These are phyloP conservation scores for Sphaerulina musiva DNA, from an alignment of 2,329 filamentous ascomycete genomes.

Conservation along the genomic window DNA sequence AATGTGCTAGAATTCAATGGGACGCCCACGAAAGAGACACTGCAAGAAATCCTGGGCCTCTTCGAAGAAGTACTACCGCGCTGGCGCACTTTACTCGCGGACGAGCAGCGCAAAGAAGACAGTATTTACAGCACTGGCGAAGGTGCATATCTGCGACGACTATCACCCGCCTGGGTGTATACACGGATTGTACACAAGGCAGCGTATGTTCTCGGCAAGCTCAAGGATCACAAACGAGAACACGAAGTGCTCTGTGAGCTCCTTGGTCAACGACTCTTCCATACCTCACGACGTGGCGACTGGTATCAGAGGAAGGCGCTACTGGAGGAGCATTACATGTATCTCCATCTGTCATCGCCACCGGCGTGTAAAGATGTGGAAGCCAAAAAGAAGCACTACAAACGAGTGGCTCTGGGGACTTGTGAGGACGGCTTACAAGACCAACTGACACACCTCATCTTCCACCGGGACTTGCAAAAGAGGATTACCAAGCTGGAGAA, in stretches of 20 bases:
- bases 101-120: slow-evolving; percentile 74
- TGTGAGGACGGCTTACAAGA: slow-evolving; percentile 86
- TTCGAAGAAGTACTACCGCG: slow-evolving; percentile 70
- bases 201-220: slow-evolving; percentile 61
- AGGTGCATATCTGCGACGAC: slow-evolving; percentile 78
- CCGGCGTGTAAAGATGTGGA: slow-evolving; percentile 46
- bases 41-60: slow-evolving; percentile 62
- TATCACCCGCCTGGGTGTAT: slow-evolving; percentile 88
- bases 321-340: slow-evolving; percentile 93
- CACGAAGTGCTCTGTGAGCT: slow-evolving; percentile 68
- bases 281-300: slow-evolving; percentile 71
- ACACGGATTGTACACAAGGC: slow-evolving; percentile 90
- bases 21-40: slow-evolving; percentile 56
- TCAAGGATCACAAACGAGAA: slow-evolving; percentile 74
- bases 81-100: slow-evolving; percentile 66
- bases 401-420: slow-evolving; percentile 64
- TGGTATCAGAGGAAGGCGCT: slow-evolving; percentile 97
- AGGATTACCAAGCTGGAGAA: slow-evolving; percentile 87
- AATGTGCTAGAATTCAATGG: slow-evolving; percentile 73
- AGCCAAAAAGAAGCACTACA: slow-evolving; percentile 75
- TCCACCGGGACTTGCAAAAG: slow-evolving; percentile 91
- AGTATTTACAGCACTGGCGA: slow-evolving; percentile 73
- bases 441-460: slow-evolving; percentile 80
- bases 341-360: slow-evolving; percentile 47
- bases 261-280: slow-evolving; percentile 74